Conservation (phyloP, 306 rosid genomes). For the Inga oerstediana region DNA sequence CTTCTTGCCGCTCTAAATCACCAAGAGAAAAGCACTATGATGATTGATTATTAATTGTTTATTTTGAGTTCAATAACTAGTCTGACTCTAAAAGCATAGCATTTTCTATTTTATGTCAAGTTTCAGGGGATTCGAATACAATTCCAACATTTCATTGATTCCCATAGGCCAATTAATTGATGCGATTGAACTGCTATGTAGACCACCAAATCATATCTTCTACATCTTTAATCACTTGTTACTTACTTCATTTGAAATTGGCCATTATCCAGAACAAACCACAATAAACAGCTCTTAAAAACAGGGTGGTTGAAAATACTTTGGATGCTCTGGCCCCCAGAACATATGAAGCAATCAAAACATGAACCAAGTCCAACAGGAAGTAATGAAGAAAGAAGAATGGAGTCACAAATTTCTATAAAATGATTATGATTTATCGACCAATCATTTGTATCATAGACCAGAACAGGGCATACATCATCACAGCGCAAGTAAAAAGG, state of each 20-base stretch:
- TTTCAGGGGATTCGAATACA: neutral
- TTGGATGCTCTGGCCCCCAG: neutral
- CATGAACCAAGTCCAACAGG: conserved; percentile 10
- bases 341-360: neutral
- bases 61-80: neutral
- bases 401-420: neutral
- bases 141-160: neutral
- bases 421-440: neutral
- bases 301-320: neutral
- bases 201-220: neutral
- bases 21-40: neutral
- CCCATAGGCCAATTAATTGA: neutral
- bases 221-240: neutral
- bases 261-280: neutral
- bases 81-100: neutral
- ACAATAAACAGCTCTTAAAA: neutral
- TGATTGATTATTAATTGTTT: neutral
- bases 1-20: neutral
- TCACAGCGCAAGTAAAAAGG: neutral
- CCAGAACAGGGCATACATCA: neutral
- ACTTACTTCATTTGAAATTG: too few relatives aligned
- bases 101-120: neutral
- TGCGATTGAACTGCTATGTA: neutral
- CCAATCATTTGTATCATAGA: neutral
- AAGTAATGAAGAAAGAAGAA: conserved; percentile 18